phyloP scores from a whole-genome alignment of 345 rosid species.

The Excoecaria agallocha region DNA sequence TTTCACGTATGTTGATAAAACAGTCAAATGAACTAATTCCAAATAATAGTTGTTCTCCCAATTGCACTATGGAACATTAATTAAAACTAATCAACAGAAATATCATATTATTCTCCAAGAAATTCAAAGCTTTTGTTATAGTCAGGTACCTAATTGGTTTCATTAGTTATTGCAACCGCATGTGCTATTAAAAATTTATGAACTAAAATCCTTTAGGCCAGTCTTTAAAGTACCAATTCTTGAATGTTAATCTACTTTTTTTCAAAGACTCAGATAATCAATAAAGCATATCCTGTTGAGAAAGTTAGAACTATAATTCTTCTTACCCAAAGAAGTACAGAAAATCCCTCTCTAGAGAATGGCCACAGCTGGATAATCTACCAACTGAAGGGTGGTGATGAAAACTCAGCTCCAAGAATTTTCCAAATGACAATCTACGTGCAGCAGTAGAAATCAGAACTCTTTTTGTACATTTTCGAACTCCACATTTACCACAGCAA shows the following conservation, averaged over 20 bases:
- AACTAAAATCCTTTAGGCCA: background rate
- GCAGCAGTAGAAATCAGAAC: conserved; percentile 74
- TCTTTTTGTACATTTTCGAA: conserved; percentile 66
- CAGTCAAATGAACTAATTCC: too few species aligned
- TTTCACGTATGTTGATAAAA: background rate
- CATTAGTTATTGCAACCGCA: background rate
- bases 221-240: background rate
- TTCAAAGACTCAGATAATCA: background rate
- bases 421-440: conserved; percentile 79
- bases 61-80: background rate
- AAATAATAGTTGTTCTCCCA: background rate
- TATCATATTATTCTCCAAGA: too few species aligned
- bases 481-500: conserved; percentile 73
- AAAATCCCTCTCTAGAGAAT: conserved; percentile 68
- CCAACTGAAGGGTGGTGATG: conserved; percentile 42
- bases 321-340: conserved; percentile 96
- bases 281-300: background rate
- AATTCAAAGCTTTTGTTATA: background rate
- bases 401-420: conserved; percentile 93
- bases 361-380: conserved; percentile 72
- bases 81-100: background rate
- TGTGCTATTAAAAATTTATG: background rate
- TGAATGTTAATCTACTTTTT: background rate
- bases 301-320: background rate
- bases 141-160: background rate